Conservation (phyloP, 495 filamentous ascomycete genomes). For the Neurospora africana region DNA sequence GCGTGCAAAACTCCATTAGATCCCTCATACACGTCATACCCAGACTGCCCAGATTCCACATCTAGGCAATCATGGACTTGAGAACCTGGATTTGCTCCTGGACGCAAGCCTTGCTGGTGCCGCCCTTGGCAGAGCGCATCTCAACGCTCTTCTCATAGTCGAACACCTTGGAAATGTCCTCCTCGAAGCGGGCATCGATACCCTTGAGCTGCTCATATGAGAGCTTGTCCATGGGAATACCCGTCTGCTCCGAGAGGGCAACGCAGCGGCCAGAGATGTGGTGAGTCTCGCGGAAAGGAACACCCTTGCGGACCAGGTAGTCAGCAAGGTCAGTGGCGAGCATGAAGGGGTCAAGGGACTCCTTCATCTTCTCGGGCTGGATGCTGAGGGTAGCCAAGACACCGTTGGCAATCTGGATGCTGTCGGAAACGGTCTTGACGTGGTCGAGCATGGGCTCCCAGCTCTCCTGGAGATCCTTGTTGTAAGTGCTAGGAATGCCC, state of each 20-base stretch:
- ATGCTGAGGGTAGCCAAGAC: slow-evolving; percentile 65
- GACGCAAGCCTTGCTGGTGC: slow-evolving; percentile 66
- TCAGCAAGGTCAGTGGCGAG: slow-evolving; percentile 79
- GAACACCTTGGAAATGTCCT: slow-evolving; percentile 63
- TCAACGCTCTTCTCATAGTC: slow-evolving; percentile 86
- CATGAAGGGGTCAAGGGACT: slow-evolving; percentile 59
- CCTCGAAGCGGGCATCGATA: slow-evolving; percentile 65
- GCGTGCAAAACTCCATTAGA: background rate
- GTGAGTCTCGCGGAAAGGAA: slow-evolving; percentile 76
- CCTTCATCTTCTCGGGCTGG: slow-evolving; percentile 65
- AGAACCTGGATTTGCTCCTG: slow-evolving; percentile 68
- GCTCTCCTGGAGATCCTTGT: slow-evolving; percentile 90
- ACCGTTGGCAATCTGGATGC: slow-evolving; percentile 77
- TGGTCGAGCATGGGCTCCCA: slow-evolving; percentile 82
- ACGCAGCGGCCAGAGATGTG: slow-evolving; percentile 82
- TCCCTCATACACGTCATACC: background rate
- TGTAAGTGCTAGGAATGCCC: slow-evolving; percentile 82
- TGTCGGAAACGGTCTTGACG: slow-evolving; percentile 77
- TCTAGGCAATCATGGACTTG: slow-evolving; percentile 31
- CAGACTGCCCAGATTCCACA: background rate
- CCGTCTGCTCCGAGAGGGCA: slow-evolving; percentile 51
- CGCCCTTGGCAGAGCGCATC: slow-evolving; percentile 68
- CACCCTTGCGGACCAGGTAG: slow-evolving; percentile 83
- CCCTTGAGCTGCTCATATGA: slow-evolving; percentile 54
- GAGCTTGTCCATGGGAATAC: slow-evolving; percentile 67